Evolutionary conservation across 805 yeast genomes (phyloP).

Genomic region (Hanseniaspora taiwanica): DNA sequence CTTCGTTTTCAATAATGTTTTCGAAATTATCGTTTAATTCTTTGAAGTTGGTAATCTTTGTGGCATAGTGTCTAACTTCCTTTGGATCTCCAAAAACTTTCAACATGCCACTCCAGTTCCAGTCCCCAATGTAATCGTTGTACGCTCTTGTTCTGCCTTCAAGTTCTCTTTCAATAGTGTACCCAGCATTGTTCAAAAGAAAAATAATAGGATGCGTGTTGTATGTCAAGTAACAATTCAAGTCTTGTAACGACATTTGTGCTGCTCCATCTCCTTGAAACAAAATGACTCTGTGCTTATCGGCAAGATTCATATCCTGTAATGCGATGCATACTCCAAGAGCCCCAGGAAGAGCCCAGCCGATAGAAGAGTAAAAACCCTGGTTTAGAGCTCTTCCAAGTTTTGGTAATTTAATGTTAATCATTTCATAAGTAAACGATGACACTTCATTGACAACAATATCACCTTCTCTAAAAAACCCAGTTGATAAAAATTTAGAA

Average conservation of each 20-base stretch:
- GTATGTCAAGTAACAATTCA: constrained; percentile 48
- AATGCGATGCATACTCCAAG: constrained; percentile 71
- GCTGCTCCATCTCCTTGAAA: constrained; percentile 92
- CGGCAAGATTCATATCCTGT: constrained; percentile 31
- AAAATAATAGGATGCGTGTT: constrained; percentile 55
- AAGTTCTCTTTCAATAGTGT: constrained; percentile 79
- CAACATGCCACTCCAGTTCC: constrained; percentile 70
- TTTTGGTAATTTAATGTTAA: constrained; percentile 50
- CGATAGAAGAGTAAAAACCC: constrained; percentile 73
- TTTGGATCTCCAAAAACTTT: constrained; percentile 47
- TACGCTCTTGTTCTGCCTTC: constrained; percentile 65
- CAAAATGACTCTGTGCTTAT: constrained; percentile 45
- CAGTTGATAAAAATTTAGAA: constrained; percentile 35
- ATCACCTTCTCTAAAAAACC: constrained; percentile 47
- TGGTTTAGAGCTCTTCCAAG: constrained; percentile 45
- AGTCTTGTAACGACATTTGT: constrained; percentile 86
- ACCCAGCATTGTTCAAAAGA: constrained; percentile 74
- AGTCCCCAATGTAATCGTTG: constrained; percentile 68
- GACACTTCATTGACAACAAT: constrained; percentile 70
- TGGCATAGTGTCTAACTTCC: constrained; percentile 20
- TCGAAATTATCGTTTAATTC: constrained; percentile 27
- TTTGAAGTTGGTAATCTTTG: constrained; percentile 26
- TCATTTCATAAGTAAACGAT: constrained; percentile 63
- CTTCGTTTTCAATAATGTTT: constrained; percentile 22
- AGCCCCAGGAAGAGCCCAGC: constrained; percentile 77